Evolutionary conservation across 306 rosid genomes (phyloP).

Genomic region (Chamaecrista fasciculata): DNA sequence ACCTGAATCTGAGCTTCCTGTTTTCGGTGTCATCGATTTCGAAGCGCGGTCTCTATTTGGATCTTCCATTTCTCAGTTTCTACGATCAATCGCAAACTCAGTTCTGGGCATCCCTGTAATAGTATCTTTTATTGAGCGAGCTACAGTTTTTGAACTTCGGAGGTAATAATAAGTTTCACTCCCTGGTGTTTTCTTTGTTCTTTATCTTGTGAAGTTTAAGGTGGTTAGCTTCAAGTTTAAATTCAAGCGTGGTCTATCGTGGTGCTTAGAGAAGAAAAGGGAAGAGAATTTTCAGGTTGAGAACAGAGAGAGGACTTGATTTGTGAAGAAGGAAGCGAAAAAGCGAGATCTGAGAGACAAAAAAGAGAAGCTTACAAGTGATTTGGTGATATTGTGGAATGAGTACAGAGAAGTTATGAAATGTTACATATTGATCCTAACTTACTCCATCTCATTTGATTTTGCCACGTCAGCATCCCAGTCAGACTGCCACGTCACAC

Average conservation of each 20-base stretch:
- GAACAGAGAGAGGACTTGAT: too few species aligned
- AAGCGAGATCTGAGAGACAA: too few species aligned
- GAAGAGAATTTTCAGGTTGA: too few species aligned
- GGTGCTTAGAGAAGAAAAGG: neutral
- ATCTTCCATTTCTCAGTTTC: constrained; percentile 26
- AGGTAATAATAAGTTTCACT: constrained; percentile 1
- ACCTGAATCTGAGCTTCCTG: neutral
- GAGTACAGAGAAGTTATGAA: too few species aligned
- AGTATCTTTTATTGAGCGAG: neutral
- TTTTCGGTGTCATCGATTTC: neutral
- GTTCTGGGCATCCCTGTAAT: neutral
- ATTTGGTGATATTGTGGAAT: too few species aligned
- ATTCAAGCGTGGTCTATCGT: neutral
- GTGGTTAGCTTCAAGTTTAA: neutral
- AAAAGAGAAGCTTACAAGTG: too few species aligned
- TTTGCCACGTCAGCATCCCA: too few species aligned
- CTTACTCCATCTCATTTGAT: too few species aligned
- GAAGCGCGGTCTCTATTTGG: neutral
- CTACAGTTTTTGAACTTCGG: neutral
- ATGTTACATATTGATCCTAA: too few species aligned
- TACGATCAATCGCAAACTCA: neutral
- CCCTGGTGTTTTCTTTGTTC: constrained; percentile 9
- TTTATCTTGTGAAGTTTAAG: neutral
- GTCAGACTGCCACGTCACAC: too few species aligned
- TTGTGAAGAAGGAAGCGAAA: too few species aligned